These are phyloP conservation scores for Rhododendron molle DNA, from an alignment of 148 eudicot species.

Conservation along the genomic window DNA sequence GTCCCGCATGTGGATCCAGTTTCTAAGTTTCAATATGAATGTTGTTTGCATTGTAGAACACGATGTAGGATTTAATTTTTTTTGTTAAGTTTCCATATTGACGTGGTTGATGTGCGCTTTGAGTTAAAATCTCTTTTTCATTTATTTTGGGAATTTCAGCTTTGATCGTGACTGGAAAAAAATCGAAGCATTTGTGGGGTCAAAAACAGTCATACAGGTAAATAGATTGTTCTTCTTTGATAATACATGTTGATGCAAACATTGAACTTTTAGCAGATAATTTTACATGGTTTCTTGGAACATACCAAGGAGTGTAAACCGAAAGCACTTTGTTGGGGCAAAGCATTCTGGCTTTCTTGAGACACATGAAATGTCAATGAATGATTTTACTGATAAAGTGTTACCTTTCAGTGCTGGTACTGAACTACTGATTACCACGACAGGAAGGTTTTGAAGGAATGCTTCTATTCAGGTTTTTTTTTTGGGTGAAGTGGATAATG, in stretches of 20 bases:
- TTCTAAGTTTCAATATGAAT: not conserved
- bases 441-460: not conserved
- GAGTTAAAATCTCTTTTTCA: not conserved
- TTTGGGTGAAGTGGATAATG: no score
- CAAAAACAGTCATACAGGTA: conserved; percentile 96
- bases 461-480: not conserved
- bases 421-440: not conserved
- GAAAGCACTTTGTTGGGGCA: not conserved
- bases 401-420: not conserved
- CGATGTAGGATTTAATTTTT: not conserved
- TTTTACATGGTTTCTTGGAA: not conserved
- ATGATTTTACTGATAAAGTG: not conserved
- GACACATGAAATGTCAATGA: not conserved
- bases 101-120: not conserved
- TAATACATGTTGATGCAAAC: conserved; percentile 9
- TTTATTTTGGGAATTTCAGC: conserved; percentile 23
- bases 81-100: not conserved
- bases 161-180: conserved; percentile 99
- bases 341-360: not conserved
- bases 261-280: not conserved
- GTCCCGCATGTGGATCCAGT: not conserved
- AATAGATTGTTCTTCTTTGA: not conserved
- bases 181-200: conserved; percentile 91
- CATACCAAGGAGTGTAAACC: not conserved
- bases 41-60: not conserved